phyloP scores from a whole-genome alignment of 2,329 filamentous ascomycete genomes.

The Helotiales sp. region DNA sequence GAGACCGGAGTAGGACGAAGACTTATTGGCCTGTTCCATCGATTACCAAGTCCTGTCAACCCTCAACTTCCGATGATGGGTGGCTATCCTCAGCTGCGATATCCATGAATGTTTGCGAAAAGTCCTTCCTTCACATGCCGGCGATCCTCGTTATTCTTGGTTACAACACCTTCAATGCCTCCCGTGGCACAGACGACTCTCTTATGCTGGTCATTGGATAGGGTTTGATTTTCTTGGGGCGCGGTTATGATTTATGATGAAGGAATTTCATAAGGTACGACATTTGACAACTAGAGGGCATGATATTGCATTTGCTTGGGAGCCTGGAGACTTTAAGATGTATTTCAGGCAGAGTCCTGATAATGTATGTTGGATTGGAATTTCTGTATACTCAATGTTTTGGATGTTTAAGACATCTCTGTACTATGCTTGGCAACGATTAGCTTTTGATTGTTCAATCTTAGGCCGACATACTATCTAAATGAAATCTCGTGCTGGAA shows the following conservation, averaged over 20 bases:
- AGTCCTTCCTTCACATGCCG: not conserved
- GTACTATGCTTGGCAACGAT: too few species aligned
- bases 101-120: conserved; percentile 3
- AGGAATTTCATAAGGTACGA: conserved; percentile 1
- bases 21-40: conserved; percentile 77
- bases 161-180: not conserved
- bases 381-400: too few species aligned
- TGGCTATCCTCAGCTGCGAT: conserved; percentile 29
- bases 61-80: conserved; percentile 22
- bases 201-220: conserved; percentile 19
- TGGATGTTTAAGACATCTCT: too few species aligned
- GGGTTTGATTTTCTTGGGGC: not conserved
- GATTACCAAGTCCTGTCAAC: conserved; percentile 35
- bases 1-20: conserved; percentile 78
- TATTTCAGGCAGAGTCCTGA: too few species aligned
- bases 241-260: conserved; percentile 10
- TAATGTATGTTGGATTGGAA: too few species aligned
- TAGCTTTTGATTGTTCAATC: too few species aligned
- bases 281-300: not conserved
- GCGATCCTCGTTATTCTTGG: not conserved
- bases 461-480: too few species aligned
- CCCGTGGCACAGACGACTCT: not conserved
- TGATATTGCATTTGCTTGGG: not conserved
- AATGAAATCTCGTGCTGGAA: too few species aligned
- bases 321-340: not conserved